These are phyloP conservation scores for Tripterygium wilfordii DNA, from an alignment of 177 flowering plant genomes.

Conservation along the genomic window DNA sequence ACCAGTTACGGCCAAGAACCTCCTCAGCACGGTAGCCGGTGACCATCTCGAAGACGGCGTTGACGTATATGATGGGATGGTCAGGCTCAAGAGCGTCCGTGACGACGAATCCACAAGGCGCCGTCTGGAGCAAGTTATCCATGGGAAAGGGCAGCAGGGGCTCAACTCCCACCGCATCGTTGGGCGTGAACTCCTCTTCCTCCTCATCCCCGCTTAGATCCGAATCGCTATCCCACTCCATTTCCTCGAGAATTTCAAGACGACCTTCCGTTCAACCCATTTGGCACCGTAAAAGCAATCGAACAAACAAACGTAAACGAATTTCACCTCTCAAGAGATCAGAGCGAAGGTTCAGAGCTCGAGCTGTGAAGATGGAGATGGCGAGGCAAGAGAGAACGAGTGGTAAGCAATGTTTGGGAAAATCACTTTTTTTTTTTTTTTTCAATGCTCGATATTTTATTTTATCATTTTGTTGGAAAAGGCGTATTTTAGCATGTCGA, in stretches of 20 bases:
- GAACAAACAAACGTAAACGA: no score
- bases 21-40: conserved; percentile 91
- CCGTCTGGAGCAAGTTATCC: conserved; percentile 51
- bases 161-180: conserved; percentile 35
- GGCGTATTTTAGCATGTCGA: no score
- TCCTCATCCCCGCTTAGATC: conserved; percentile 76
- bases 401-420: no score
- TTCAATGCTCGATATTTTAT: no score
- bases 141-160: conserved; percentile 65
- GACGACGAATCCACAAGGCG: conserved; percentile 86
- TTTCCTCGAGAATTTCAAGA: conserved; percentile 1
- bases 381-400: no score
- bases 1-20: conserved; percentile 95
- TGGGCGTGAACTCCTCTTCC: conserved; percentile 32
- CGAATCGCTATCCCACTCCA: conserved; percentile 95
- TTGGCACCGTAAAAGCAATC: no score
- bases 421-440: no score
- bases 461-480: no score
- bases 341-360: no score
- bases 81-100: conserved; percentile 87
- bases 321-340: no score
- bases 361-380: no score
- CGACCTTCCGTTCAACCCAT: conserved; percentile 22
- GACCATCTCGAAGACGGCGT: conserved; percentile 76
- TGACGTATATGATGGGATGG: conserved; percentile 80